Base-by-base conservation (phyloP, 805 yeast species). In the Wickerhamomyces kurtzmanii region DNA sequence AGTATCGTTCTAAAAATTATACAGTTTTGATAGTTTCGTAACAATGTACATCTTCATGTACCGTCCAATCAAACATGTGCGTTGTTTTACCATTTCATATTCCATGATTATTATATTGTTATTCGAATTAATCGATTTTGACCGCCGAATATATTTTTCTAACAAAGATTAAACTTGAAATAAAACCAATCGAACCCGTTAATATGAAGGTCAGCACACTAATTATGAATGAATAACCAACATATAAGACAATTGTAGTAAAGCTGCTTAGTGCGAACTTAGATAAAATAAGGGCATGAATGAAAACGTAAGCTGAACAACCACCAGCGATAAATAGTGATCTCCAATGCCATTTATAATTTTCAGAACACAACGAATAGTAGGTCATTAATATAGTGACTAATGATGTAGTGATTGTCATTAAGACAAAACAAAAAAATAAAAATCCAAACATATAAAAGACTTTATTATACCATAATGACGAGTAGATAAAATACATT, bases 261-360 rank as follows among this genome's bases (percentile, higher is more conserved):
- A 82, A 62, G 5, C 86, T 93, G 23, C 76, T 81, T 27, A 87
- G 59, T 34, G 65, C 67, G 34, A 81, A 76, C 37, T 71, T 74
- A 15, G 85, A 69, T 45, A 89, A 68, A 39, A 80, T 60, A 33
- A 86, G 59, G 3, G 96, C 76, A 55, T 91, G 95, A 27, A 84
- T 40, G 56, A 86, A 84, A 23, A 87, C 78, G 51, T 89, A 91
- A 30, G 78, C 41, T 0, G 94, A 69, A 51, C 94, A 79, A 18
- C 96, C 93, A 23, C 95, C 96, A 16, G 94, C 83, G 34, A 85
- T 70, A 45, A 80, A 71, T 42, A 83, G 57, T 4, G 94, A 73
- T 53, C 87, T 75, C 98, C 98, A 91, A 50, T 89, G 96, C 98
- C 98, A 91, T 53, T 76, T 75, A 64, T 93, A 87, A 54, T 91